Evolutionary conservation across 495 filamentous ascomycete species (phyloP).

Genomic region (Talaromyces liani): DNA sequence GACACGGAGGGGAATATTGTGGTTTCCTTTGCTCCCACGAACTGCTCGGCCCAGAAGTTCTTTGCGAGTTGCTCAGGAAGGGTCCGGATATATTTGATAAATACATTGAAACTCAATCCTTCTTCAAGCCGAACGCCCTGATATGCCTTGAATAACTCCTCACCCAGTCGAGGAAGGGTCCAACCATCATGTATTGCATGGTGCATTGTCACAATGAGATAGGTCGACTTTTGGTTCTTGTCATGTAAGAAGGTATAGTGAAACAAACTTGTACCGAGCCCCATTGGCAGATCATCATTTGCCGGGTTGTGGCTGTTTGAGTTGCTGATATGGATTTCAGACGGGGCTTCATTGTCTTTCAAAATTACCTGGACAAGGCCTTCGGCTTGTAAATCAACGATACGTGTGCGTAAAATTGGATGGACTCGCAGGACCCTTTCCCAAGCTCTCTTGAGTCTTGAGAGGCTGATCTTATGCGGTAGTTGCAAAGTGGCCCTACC

Average conservation of each 20-base stretch:
- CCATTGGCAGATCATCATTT: too few species aligned
- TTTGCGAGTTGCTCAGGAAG: slow-evolving; percentile 9
- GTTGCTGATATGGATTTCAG: too few species aligned
- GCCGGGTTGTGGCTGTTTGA: too few species aligned
- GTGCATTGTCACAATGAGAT: slow-evolving; percentile 19
- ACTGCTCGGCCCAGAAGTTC: slow-evolving; percentile 15
- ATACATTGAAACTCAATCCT: slow-evolving; percentile 10
- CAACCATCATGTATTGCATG: slow-evolving; percentile 52
- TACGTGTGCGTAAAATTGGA: slow-evolving; percentile 45
- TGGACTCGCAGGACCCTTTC: not conserved
- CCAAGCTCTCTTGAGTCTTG: not conserved
- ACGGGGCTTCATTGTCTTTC: slow-evolving; percentile 16
- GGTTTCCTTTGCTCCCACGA: not conserved
- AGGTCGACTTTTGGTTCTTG: not conserved
- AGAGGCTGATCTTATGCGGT: slow-evolving; percentile 30
- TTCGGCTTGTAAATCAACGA: slow-evolving; percentile 39
- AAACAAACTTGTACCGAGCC: too few species aligned
- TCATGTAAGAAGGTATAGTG: too few species aligned
- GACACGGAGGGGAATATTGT: slow-evolving; percentile 2
- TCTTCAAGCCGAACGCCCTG: slow-evolving; percentile 8
- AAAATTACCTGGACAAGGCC: slow-evolving; percentile 50
- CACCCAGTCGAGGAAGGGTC: slow-evolving; percentile 41
- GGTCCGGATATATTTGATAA: slow-evolving; percentile 14
- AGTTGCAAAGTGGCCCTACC: slow-evolving; percentile 22
- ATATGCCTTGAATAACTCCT: slow-evolving; percentile 34